Evolutionary conservation across 352 stramenopile genomes (phyloP).

Genomic region (Globisporangium solare): DNA sequence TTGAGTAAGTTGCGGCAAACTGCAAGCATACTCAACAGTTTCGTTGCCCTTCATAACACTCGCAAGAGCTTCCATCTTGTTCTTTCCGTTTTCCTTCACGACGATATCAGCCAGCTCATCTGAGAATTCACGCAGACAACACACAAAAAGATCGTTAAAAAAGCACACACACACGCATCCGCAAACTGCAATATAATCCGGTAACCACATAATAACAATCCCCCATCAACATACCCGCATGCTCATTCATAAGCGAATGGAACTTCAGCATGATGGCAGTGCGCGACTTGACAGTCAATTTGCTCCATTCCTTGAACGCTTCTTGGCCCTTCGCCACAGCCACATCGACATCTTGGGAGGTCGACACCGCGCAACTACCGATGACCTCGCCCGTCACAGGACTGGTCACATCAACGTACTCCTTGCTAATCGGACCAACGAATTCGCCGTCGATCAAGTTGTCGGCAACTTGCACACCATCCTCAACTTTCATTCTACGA

Average conservation of each 20-base stretch:
- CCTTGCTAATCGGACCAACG: conserved; percentile 27
- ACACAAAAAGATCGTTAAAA: neutral
- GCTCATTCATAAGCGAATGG: conserved; percentile 87
- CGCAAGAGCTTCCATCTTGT: conserved; percentile 95
- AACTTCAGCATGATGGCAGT: conserved; percentile 96
- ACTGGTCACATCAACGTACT: conserved; percentile 66
- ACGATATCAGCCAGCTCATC: conserved; percentile 92
- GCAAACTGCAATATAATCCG: no score
- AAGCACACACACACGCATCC: no score
- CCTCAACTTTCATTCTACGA: conserved; percentile 12
- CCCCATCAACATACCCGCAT: conserved; percentile 45
- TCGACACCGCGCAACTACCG: conserved; percentile 80
- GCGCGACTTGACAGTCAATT: conserved; percentile 92
- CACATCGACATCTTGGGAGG: conserved; percentile 70
- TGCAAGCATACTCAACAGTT: conserved; percentile 97
- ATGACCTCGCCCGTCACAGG: conserved; percentile 65
- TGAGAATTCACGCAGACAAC: conserved; percentile 5
- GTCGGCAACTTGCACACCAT: conserved; percentile 22
- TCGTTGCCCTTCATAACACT: conserved; percentile 97
- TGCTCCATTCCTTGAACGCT: conserved; percentile 90
- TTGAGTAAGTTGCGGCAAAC: conserved; percentile 88
- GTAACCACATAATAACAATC: neutral
- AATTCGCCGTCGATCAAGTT: conserved; percentile 74
- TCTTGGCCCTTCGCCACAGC: conserved; percentile 75
- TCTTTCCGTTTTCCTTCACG: conserved; percentile 96